Base-by-base conservation (phyloP, 441 rosid species). In the Adansonia madagascariensis region DNA sequence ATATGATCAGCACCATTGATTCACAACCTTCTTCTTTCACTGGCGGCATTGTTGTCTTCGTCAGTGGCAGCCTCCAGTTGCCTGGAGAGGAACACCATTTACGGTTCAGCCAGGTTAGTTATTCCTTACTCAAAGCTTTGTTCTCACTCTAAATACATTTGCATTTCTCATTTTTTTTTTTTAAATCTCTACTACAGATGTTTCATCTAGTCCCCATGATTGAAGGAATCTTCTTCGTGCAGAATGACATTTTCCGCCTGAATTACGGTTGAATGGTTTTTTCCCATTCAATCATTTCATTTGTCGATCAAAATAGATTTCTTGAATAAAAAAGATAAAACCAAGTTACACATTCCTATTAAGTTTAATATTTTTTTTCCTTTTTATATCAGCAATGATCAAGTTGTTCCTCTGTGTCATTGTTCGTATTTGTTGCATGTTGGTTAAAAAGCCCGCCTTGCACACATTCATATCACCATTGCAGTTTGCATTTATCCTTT, bases 231-330 rank as follows among this genome's bases (percentile, higher is more conserved):
- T 88, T 88, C 84, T 90, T 83, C 75, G 89, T 92, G 80, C 94
- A 91, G 82, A 95, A 95, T 78, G 99, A 93, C 88, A 92, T 95
- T 60, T 95, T 95, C 56, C 92, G 93, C 64, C 94, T 93, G 52
- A 92, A 93, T 78, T 92, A 93, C 64, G 92, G 94, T 75, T 92
- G 80, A 89, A 39, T 72, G 47, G 20, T 57, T 35, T 39, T 59
- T 39, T 53, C 1, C 41, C 20, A 18, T 63, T 64, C 77, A 76
- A n/a, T 27, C 75, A 31, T 15, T 73, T 68, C 75, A 31, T 15
- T 73, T 68, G 10, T 55, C 24, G 6, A 17, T 66, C 61, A 47
- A 67, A 12, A 47, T 12, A 43, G 49, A 64, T 61, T 15, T 49
- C 49, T 62, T 63, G 31, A 64, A 75, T 75, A 75, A 64, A 49